Base-by-base conservation (phyloP, 257 asterid species). In the Rhazya stricta region DNA sequence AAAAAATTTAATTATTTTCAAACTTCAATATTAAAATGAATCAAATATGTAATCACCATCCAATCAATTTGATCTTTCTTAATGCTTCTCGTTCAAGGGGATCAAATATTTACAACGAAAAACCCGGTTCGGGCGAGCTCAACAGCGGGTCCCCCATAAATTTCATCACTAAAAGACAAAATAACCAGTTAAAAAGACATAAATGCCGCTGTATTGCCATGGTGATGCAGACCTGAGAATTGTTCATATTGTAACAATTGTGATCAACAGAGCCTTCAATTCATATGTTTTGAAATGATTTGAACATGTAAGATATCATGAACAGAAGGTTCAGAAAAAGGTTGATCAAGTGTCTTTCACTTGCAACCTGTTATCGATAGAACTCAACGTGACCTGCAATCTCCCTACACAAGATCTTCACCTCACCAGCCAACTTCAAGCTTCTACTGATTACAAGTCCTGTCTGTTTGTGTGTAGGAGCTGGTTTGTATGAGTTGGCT, bases 351-450 rank as follows among this genome's bases (percentile, higher is more conserved):
- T 39, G 13, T 21, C 16, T 45, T 32, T 63, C 2, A 39, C 21
- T 18, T 51, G 72, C 61, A 48, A 43, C 72, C 76, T 16, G 39
- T 80, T 63, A 89, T 51, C 80, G 81, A 34, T 42, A 84, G 78
- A 83, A 89, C 65, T 92, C 96, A 18, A 91, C 82, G 65, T 86
- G 90, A 62, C 96, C 98, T 50, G 97, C 98, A 74, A 84, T 89
- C 84, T 95, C 98, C 87, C 89, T 87, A 84, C 96, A 91, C 66
- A 85, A 81, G 87, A 95, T 79, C 86, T 91, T 95, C 9, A 93
- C 83, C 50, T 91, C 96, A 67, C 78, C 80, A 5, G 96, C 94
- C 83, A 95, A 80, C 76, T 89, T 89, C 69, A 89, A 62, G 89
- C 99, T 95, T 84, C 82, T 91, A 69, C 74, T 81, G 71, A 92